These are phyloP conservation scores for Berkeleyomyces basicola DNA, from an alignment of 2,329 filamentous ascomycete species.

Conservation along the genomic window DNA sequence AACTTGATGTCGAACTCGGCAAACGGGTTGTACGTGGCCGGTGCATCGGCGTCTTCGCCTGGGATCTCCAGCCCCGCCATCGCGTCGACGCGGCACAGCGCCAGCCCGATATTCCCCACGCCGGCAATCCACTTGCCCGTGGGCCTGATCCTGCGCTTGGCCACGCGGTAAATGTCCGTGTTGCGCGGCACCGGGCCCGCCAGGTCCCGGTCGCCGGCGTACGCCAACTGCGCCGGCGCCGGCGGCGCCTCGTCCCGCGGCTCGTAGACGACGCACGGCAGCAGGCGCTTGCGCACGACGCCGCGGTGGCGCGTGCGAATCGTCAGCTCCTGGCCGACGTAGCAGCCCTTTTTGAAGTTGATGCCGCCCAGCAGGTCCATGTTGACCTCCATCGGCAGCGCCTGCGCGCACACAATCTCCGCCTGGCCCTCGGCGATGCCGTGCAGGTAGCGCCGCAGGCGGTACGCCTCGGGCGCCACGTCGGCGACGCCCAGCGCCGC, in stretches of 20 bases:
- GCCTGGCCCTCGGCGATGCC: slow-evolving; percentile 73
- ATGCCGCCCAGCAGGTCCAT: slow-evolving; percentile 73
- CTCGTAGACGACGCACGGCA: slow-evolving; percentile 62
- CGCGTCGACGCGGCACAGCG: slow-evolving; percentile 69
- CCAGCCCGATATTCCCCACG: slow-evolving; percentile 74
- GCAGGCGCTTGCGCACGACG: slow-evolving; percentile 75
- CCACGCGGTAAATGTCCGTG: slow-evolving; percentile 34
- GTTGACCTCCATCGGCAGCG: slow-evolving; percentile 77
- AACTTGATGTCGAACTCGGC: slow-evolving; percentile 45
- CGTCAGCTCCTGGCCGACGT: slow-evolving; percentile 90
- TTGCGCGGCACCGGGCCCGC: slow-evolving; percentile 27
- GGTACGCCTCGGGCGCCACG: slow-evolving; percentile 46
- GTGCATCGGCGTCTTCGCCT: slow-evolving; percentile 39
- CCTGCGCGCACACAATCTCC: slow-evolving; percentile 55
- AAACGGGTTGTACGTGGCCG: slow-evolving; percentile 42
- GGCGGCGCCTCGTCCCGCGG: slow-evolving; percentile 20
- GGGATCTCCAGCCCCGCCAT: slow-evolving; percentile 72
- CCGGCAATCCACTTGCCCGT: slow-evolving; percentile 67
- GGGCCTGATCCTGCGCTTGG: slow-evolving; percentile 37
- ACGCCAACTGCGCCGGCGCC: slow-evolving; percentile 28
- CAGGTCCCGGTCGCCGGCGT: slow-evolving; percentile 23
- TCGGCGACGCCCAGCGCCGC: slow-evolving; percentile 28
- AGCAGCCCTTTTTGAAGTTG: slow-evolving; percentile 92
- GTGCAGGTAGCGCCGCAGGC: slow-evolving; percentile 56
- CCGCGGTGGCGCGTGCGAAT: slow-evolving; percentile 91